Evolutionary conservation across 2,329 filamentous ascomycete species (phyloP), one percentile per base, ranked within the genome.

Genomic region (Ceratocystiopsis minuta): DNA sequence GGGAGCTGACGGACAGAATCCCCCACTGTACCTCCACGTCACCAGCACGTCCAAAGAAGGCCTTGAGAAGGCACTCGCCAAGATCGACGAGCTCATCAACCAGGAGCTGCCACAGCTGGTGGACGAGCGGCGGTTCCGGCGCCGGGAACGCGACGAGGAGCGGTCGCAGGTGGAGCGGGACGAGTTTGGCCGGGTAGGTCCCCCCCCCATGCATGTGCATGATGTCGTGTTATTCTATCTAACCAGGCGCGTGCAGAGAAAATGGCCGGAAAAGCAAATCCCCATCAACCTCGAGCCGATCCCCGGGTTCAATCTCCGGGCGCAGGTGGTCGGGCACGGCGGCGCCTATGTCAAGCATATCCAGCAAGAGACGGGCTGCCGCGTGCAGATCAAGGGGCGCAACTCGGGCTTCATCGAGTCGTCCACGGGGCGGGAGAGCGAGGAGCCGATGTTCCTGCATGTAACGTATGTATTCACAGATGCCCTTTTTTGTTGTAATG

Each of bases 321-420:
- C 90, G 41, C 87, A 96, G 57, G 88, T 98, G 38, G 90, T 98
- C 42, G 90, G 90, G 39, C 82, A 88, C 52, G 86, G 86, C 31
- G 90, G 90, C 46, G 81, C 84, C 36, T 95, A 96, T 56, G 90
- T 98, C 46, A 98, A 98, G 62, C 88, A 95, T 56, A 96, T 98
- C 50, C 90, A 96, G 61, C 78, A 87, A 56, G 86, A 94, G 60
- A 96, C 90, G 14, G 74, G 83, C 47, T 96, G 90, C 58, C 83
- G 88, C 52, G 90, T 98, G 20, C 90, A 98, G 59, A 98, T 98
- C 64, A 98, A 98, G 59, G 90, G 90, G 16, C 84, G 83, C 48
- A 87, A 87, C 34, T 96, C 87, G 41, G 90, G 90, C 14, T 98
- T 93, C 57, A 78, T 93, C 54, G 90, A 98, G 58, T 76, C 80